phyloP scores from a whole-genome alignment of 306 rosid species.

The Glycyrrhiza uralensis region DNA sequence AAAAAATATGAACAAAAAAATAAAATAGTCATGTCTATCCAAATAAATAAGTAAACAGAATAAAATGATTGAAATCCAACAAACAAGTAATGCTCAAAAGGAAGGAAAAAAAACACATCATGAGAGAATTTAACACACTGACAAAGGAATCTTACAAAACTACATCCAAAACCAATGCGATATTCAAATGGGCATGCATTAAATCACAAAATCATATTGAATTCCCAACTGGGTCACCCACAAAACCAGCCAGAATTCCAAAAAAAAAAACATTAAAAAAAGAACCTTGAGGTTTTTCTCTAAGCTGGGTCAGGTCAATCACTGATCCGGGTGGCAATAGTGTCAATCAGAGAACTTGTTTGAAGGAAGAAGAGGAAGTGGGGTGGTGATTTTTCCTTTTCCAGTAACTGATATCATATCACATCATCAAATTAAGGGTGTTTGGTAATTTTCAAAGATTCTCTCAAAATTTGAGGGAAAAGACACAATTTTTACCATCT shows the following conservation, averaged over 20 bases:
- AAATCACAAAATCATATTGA: conserved; percentile 31
- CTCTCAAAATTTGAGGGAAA: conserved; percentile 47
- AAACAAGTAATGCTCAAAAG: conserved; percentile 16
- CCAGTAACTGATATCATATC: conserved; percentile 20
- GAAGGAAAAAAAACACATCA: too few species aligned
- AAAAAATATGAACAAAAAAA: neutral
- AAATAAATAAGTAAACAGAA: neutral
- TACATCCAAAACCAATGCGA: conserved; percentile 13
- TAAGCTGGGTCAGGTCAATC: conserved; percentile 38
- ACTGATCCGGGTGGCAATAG: conserved; percentile 45
- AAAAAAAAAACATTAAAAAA: neutral
- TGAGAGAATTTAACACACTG: conserved; percentile 17
- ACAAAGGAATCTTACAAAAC: conserved; percentile 25
- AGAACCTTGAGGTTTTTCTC: conserved; percentile 15
- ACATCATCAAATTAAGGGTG: conserved; percentile 33
- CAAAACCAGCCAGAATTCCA: conserved; percentile 27
- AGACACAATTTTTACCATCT: conserved; percentile 35
- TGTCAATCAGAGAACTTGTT: neutral
- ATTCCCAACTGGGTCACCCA: conserved; percentile 26
- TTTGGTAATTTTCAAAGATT: conserved; percentile 60
- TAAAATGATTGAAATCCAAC: conserved; percentile 11
- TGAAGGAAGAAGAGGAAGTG: conserved; percentile 28
- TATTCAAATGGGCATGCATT: conserved; percentile 23
- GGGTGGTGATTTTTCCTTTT: neutral
- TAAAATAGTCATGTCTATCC: neutral